Conservation (phyloP, 805 yeast genomes). For the Metschnikowia noctiluminum region DNA sequence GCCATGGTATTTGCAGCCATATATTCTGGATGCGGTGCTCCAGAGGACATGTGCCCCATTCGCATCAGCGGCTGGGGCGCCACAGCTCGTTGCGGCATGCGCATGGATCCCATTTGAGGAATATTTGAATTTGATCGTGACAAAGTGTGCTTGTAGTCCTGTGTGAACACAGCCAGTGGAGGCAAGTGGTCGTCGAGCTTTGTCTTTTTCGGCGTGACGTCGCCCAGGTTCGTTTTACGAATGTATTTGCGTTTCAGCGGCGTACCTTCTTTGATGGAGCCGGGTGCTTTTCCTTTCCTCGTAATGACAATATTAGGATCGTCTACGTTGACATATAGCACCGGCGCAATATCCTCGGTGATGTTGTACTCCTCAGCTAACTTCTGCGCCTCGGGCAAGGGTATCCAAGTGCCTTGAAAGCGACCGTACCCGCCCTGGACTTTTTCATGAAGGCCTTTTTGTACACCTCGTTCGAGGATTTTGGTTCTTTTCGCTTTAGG, state of each 20-base stretch:
- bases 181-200: slow-evolving; percentile 22
- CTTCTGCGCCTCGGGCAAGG: slow-evolving; percentile 63
- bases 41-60: background rate
- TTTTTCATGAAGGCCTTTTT: slow-evolving; percentile 83
- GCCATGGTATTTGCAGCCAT: background rate
- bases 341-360: slow-evolving; percentile 40
- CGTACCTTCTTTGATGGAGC: slow-evolving; percentile 35
- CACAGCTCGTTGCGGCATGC: slow-evolving; percentile 5
- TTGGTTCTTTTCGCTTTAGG: slow-evolving; percentile 94
- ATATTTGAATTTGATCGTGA: background rate
- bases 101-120: slow-evolving; percentile 10
- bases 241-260: slow-evolving; percentile 42
- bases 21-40: background rate
- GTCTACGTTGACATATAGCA: slow-evolving; percentile 34
- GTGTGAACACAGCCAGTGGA: slow-evolving; percentile 21
- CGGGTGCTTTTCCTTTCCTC: slow-evolving; percentile 27
- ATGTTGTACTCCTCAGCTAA: slow-evolving; percentile 41
- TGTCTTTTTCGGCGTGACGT: slow-evolving; percentile 49
- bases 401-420: slow-evolving; percentile 97
- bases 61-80: background rate
- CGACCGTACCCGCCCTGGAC: slow-evolving; percentile 97
- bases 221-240: slow-evolving; percentile 47
- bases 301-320: slow-evolving; percentile 38
- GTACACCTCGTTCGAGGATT: slow-evolving; percentile 90
- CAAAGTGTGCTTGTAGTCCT: slow-evolving; percentile 15